Percentiles rank a stretch among this genome's conserved stretches.
Evolutionary conservation across 768 basidiomycete species (phyloP).

Genomic region (Pholiota conissans): DNA sequence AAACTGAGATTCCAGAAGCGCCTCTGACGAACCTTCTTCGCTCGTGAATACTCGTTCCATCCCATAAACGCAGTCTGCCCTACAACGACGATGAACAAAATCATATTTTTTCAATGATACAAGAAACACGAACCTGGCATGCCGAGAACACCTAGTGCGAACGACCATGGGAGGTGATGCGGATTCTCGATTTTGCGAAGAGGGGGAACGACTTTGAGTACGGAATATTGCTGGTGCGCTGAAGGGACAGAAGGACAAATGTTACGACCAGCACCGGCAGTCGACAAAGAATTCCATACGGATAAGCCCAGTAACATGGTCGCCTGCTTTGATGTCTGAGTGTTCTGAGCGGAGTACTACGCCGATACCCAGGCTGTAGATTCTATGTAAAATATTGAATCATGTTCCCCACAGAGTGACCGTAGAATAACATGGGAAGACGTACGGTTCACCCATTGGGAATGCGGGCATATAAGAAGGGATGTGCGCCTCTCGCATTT

Average conservation of each 20-base stretch:
- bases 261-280: background rate
- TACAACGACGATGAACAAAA: constrained; percentile 5
- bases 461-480: constrained; percentile 31
- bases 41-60: constrained; percentile 39
- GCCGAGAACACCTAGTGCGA: constrained; percentile 50
- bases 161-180: constrained; percentile 45
- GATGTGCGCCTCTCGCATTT: constrained; percentile 33
- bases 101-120: background rate
- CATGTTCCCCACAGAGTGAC: too few species aligned
- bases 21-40: constrained; percentile 31
- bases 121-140: constrained; percentile 46
- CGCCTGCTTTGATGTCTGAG: constrained; percentile 31
- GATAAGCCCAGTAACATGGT: constrained; percentile 38
- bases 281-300: constrained; percentile 18
- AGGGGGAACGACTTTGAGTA: constrained; percentile 21
- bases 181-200: constrained; percentile 37
- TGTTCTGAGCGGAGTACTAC: constrained; percentile 45
- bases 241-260: background rate
- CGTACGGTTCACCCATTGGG: constrained; percentile 36
- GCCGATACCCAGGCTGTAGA: constrained; percentile 36
- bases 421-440: background rate
- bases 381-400: too few species aligned
- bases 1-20: too few species aligned
- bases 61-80: constrained; percentile 39
- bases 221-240: constrained; percentile 43